Evolutionary conservation across 768 basidiomycete species (phyloP), one percentile per base, ranked within the genome.

Genomic region (Lactarius psammicola): DNA sequence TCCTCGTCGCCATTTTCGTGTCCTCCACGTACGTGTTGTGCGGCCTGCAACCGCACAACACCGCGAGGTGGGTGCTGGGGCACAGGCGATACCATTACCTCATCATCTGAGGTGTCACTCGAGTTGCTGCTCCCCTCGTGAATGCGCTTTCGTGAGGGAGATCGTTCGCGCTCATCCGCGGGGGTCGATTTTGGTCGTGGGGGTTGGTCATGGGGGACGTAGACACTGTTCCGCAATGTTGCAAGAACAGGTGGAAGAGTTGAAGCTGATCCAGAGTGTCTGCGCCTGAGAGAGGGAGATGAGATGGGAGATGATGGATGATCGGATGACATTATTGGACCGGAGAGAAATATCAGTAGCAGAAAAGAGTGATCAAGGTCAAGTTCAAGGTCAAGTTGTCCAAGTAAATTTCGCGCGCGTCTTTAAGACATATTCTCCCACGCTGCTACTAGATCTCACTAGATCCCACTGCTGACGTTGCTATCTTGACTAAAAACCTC

Each of bases 151-250:
- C 78, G 54, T 81, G 78, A 53, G 79, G 80, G 57, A 77, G 81
- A 6, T 77, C 62, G 77, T 1, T 82, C 82, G 4, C 87, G 81
- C 70, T 89, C 87, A 33, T 86, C 78, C 10, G 78, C 81, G 2
- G 89, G 89, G 0, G 89, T 88, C 17, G 87, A 89, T 74, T 91
- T 89, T 23, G 89, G 89, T 23, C 89, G 82, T 4, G 87, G 88
- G 8, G 86, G 86, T 7, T 86, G 84, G 40, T 75, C 70, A 1
- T 78, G 71, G 28, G 83, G 70, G 8, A 68, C 65, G 54, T 64
- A 28, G 46, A 75, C 73, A n/a, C 62, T 68, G 66, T 60, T 65
- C 67, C 70, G 60, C 69, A 72, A 54, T 57, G 13, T 63, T 60
- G 74, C 61, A 68, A 68, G 36, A 56, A 68, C 69, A 65, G 74